Percentiles rank a stretch among this genome's conserved stretches.
Conservation (phyloP, 768 basidiomycete genomes). For the Hericium erinaceus region DNA sequence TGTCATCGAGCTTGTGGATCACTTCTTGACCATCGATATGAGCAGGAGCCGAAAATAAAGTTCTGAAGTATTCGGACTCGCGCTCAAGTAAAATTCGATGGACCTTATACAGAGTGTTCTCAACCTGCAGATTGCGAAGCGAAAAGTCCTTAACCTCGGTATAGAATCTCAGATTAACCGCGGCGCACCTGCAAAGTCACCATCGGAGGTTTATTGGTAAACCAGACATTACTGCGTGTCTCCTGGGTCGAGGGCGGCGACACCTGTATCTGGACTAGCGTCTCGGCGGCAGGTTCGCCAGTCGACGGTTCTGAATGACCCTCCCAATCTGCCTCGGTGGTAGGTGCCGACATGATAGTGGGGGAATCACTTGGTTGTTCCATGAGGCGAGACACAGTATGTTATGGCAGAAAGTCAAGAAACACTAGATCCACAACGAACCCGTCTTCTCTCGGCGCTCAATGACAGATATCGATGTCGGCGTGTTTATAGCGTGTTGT, state of each 20-base stretch:
- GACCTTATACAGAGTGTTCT: conserved; percentile 12
- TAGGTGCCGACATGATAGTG: too few species aligned
- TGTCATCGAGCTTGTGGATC: conserved; percentile 5
- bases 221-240: neutral
- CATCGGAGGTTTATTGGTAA: neutral
- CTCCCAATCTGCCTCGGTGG: too few species aligned
- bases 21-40: conserved; percentile 2
- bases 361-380: too few species aligned
- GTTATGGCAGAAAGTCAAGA: too few species aligned
- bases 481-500: too few species aligned
- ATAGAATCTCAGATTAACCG: neutral
- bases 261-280: neutral
- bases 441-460: too few species aligned
- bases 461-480: too few species aligned
- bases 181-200: neutral
- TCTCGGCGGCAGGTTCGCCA: too few species aligned
- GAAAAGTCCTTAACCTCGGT: neutral
- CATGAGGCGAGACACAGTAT: too few species aligned
- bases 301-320: too few species aligned
- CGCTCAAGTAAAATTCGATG: conserved; percentile 13
- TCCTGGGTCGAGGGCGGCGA: neutral
- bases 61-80: conserved; percentile 14
- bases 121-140: conserved; percentile 7
- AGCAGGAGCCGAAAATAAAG: conserved; percentile 6
- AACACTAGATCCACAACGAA: too few species aligned